These are phyloP conservation scores for Phaeoacremonium minimum DNA, from an alignment of 2,329 filamentous ascomycete genomes.

Conservation along the genomic window DNA sequence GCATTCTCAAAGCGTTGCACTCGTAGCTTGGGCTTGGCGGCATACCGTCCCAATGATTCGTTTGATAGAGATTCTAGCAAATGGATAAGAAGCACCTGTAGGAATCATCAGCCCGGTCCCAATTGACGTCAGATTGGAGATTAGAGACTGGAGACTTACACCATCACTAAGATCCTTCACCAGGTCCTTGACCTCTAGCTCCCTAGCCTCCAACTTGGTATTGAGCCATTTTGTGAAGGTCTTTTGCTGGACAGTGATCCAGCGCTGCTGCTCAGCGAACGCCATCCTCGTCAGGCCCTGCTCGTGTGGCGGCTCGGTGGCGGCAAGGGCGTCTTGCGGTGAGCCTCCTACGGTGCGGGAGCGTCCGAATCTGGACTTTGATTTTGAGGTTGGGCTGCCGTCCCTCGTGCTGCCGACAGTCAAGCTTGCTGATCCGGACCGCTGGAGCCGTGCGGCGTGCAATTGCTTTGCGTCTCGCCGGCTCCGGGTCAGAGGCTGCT, in stretches of 20 bases:
- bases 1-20: constrained; percentile 98
- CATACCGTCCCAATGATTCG: constrained; percentile 94
- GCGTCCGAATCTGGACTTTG: constrained; percentile 8
- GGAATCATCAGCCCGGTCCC: constrained; percentile 2
- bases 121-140: constrained; percentile 5
- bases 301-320: constrained; percentile 44
- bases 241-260: constrained; percentile 88
- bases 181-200: constrained; percentile 79
- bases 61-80: constrained; percentile 92
- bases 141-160: constrained; percentile 54
- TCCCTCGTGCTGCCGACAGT: constrained; percentile 20
- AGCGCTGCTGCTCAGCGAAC: constrained; percentile 60
- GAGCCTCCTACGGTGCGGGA: constrained; percentile 25
- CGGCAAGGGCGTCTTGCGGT: constrained; percentile 36
- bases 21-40: constrained; percentile 89
- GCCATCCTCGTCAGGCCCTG: constrained; percentile 55
- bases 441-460: constrained; percentile 44
- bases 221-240: constrained; percentile 99
- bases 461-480: constrained; percentile 43
- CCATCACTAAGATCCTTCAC: constrained; percentile 90
- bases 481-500: constrained; percentile 23
- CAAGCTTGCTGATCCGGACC: constrained; percentile 33
- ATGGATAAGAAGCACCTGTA: constrained; percentile 87
- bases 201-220: constrained; percentile 79
- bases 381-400: constrained; percentile 9